Evolutionary conservation across 1,284 basidiomycete species (phyloP).

Genomic region (Filobasidium uniguttulatum): DNA sequence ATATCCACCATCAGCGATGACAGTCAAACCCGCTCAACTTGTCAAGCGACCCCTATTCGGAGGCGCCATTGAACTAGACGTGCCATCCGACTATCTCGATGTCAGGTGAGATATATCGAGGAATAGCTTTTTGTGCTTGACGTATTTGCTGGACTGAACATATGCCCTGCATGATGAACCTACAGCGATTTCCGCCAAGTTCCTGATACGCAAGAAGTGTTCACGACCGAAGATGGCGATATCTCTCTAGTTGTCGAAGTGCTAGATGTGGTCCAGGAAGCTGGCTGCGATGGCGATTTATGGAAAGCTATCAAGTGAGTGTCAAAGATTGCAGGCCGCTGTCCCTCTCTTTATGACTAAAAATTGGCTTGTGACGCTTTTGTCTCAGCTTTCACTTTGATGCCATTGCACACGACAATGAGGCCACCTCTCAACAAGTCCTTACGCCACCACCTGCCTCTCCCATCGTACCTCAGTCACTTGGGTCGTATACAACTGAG

Average conservation of each 20-base stretch:
- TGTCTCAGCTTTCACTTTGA: conserved; percentile 69
- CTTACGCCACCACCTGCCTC: conserved; percentile 20
- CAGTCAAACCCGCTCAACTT: no score
- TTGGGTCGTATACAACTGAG: conserved; percentile 11
- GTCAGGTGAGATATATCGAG: conserved; percentile 83
- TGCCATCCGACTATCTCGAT: conserved; percentile 56
- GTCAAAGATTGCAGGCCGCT: no score
- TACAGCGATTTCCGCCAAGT: conserved; percentile 74
- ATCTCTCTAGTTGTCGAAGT: conserved; percentile 78
- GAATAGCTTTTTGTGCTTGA: conserved; percentile 10
- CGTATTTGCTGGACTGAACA: no score
- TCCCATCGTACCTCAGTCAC: conserved; percentile 14
- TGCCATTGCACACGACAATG: conserved; percentile 83
- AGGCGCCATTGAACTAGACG: conserved; percentile 60
- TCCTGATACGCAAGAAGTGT: conserved; percentile 95
- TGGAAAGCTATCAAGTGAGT: conserved; percentile 56
- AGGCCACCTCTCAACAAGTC: conserved; percentile 47
- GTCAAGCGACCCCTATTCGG: conserved; percentile 37
- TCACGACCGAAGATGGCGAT: conserved; percentile 55
- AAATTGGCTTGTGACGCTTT: not conserved
- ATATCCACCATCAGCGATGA: no score
- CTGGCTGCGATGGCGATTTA: conserved; percentile 34
- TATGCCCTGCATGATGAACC: no score
- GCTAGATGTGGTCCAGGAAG: conserved; percentile 53
- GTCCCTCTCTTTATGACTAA: conserved; percentile 7